Base-by-base conservation (phyloP, 2,329 filamentous ascomycete species). In the Trichoderma simmonsii region DNA sequence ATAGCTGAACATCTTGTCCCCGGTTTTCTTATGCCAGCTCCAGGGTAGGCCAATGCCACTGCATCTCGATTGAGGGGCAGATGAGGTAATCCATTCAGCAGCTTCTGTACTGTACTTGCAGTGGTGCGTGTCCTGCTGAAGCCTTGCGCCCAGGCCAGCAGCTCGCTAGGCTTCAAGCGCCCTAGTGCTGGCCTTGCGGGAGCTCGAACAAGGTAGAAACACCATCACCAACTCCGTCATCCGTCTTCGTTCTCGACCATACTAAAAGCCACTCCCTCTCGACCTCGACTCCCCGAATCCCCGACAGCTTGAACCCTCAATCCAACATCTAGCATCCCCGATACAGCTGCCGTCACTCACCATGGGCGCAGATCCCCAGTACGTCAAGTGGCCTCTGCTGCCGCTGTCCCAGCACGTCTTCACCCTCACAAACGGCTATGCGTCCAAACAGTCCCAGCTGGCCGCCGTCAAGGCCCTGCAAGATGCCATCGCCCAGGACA, bases 371-470 rank as follows among this genome's bases (percentile, higher is more conserved):
- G 93, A 96, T 84, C 92, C 92, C 76, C 93, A 94, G 83, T 95
- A 95, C 84, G 91, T 92, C 78, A 93, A 93, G 83, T 95, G 92
- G 85, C 93, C 93, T 74, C 86, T 94, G 82, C 89, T 96, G 80
- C 89, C 92, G 77, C 88, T 97, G 78, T 89, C 92, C 74, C 93
- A 96, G 85, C 90, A 94, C 81, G 93, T 96, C 83, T 96, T 96
- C 85, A 91, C 91, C 80, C 88, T 96, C 84, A 94, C 92, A 80
- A 95, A 95, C 82, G 89, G 92, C 77, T 91, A 92, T 76, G 89
- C 93, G 77, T 84, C 90, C 73, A 87, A 88, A 80, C 76, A 84
- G 72, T 83, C 87, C 72, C 93, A 95, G 83, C 90, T 95, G 82
- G 83, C 88, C 71, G 90, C 93, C 51, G 86, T 91, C 76, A 92